Percentiles rank a stretch among this genome's conserved stretches.
These are phyloP conservation scores for Penicillium sp. DNA, from an alignment of 2,329 filamentous ascomycete species.

Conservation along the genomic window DNA sequence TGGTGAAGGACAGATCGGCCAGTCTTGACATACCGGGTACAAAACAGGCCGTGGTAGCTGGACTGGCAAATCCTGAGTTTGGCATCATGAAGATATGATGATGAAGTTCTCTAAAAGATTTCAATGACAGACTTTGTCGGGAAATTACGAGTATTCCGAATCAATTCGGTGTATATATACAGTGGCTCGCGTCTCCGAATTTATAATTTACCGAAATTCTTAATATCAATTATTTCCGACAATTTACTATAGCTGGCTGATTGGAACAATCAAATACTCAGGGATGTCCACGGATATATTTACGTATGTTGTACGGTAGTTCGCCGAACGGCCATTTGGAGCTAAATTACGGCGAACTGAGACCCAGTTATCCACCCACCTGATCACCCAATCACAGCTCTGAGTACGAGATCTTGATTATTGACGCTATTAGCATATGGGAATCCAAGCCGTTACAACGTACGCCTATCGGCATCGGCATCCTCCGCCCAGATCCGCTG, in stretches of 20 bases:
- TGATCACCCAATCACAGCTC: conserved; percentile 1
- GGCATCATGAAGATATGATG: background rate
- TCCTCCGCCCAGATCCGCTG: conserved; percentile 11
- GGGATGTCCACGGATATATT: too few relatives aligned
- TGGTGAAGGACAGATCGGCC: background rate
- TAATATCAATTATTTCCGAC: too few relatives aligned
- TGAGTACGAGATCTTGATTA: background rate
- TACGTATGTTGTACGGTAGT: too few relatives aligned
- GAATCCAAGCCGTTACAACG: conserved; percentile 11
- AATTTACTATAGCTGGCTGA: too few relatives aligned
- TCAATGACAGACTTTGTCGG: background rate
- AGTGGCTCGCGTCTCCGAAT: background rate
- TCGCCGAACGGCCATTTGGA: too few relatives aligned
- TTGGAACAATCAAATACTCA: too few relatives aligned
- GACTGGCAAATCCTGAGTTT: background rate
- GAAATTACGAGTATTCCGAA: background rate
- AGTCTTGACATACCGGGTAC: background rate
- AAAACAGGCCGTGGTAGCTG: background rate
- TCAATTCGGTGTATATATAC: background rate
- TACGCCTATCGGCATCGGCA: conserved; percentile 12
- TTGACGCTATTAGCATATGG: conserved; percentile 14
- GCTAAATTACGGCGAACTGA: background rate
- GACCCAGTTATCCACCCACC: background rate
- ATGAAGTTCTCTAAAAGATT: background rate
- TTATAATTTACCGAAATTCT: too few relatives aligned